Base-by-base conservation (phyloP, 2,329 filamentous ascomycete species). In the Penicillium capsulatum region DNA sequence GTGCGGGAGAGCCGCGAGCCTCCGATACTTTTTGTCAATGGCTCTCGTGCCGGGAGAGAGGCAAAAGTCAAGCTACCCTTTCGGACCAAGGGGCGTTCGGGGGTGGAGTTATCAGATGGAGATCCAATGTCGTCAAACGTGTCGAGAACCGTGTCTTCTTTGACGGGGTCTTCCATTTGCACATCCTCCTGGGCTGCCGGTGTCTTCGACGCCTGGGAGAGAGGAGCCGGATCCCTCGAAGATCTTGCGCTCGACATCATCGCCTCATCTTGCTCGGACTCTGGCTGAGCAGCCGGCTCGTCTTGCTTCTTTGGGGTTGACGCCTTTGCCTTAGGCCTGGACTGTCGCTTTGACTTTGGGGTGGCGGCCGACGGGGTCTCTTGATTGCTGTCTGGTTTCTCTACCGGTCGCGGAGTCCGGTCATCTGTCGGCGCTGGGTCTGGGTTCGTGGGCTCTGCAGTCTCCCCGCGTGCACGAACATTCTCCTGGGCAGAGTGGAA, bases 1-100 rank as follows among this genome's bases (percentile, higher is more conserved):
- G 80, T 86, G 44, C 86, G 76, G 15, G 87, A 90, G 36, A 79
- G 69, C 34, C 86, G 76, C 14, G 77, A 75, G 31, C 76, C 63
- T 11, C 83, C 89, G 57, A 89, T 79, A 61, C 85, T 94, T 68
- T 94, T 94, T 11, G 79, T 80, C 36, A 97, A 72, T 24, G 91
- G 91, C 58, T 97, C 91, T 45, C 92, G 79, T 2, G 91, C 90
- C 19, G 92, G 92, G 9, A 98, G 73, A 13, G 92, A 88, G 26
- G 92, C 88, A 67, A 98, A 97, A 43, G 86, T 94, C 44, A 98
- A 75, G 61, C 91, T 97, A 66, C 90, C 95, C 73, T 97, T 97
- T 44, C 91, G 83, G 51, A 94, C 77, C 19, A 86, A 73, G 2
- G 84, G 84, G 51, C 86, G 57, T 36, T 67, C 68, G 5, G 71